These are phyloP conservation scores for Calocybe gambosa DNA, from an alignment of 1,284 basidiomycete genomes.

Conservation along the genomic window DNA sequence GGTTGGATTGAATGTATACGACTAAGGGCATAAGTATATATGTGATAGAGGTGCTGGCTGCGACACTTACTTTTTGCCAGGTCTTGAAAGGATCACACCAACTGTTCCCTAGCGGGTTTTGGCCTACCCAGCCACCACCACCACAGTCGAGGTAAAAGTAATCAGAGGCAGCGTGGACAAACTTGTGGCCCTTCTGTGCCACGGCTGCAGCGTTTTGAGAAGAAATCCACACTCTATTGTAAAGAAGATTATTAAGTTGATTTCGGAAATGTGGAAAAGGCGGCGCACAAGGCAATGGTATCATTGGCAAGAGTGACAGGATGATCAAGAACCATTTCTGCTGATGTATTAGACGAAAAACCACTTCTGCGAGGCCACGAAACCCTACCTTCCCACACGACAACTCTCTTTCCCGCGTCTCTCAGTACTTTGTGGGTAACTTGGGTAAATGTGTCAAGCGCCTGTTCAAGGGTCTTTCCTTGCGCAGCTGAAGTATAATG, in stretches of 20 bases:
- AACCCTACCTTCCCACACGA: slow-evolving; percentile 39
- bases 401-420: slow-evolving; percentile 34
- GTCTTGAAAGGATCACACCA: slow-evolving; percentile 75
- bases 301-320: slow-evolving; percentile 59
- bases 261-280: neutral
- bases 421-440: slow-evolving; percentile 33
- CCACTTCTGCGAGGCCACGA: slow-evolving; percentile 3
- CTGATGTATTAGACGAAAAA: slow-evolving; percentile 5
- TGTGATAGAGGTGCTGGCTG: neutral
- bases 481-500: slow-evolving; percentile 11
- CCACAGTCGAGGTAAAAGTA: slow-evolving; percentile 86
- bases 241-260: neutral
- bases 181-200: slow-evolving; percentile 50
- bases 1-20: slow-evolving; percentile 71
- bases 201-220: slow-evolving; percentile 55
- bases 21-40: slow-evolving; percentile 22
- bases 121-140: slow-evolving; percentile 74
- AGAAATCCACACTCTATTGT: slow-evolving; percentile 63
- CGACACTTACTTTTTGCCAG: slow-evolving; percentile 54
- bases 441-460: slow-evolving; percentile 59
- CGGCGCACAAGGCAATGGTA: slow-evolving; percentile 61
- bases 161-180: slow-evolving; percentile 66
- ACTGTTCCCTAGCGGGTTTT: slow-evolving; percentile 38
- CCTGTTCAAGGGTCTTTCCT: slow-evolving; percentile 56
- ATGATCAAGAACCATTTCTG: slow-evolving; percentile 67